Evolutionary conservation across 371 early-diverging fungal species (phyloP), one percentile per base, ranked within the genome.

Genomic region (Rhizopus stolonifer): DNA sequence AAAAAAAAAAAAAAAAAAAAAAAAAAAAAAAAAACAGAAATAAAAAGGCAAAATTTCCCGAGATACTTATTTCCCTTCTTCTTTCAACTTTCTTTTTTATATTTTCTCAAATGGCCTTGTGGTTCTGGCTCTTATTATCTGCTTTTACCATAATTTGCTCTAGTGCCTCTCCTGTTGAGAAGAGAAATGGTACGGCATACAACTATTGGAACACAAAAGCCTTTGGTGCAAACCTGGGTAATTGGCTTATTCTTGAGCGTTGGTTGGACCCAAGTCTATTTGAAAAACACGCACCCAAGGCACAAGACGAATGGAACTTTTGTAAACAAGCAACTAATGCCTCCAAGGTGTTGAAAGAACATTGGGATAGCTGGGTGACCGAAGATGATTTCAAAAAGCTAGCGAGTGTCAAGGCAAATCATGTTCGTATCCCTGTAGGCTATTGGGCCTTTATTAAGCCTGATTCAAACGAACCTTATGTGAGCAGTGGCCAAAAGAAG

Each of bases 221-320:
- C 22, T 75, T 82, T 21, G 87, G 87, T 4, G 80, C 79, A n/a
- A 85, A 84, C 33, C 56, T 84, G 11, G 85, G 86, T 46, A 83
- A 84, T 19, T 81, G 84, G 67, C 69, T 85, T 24, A 77, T 85
- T 10, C 78, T 85, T 9, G 85, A 85, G 62, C 70, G 67, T 8
- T 79, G 77, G 60, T 71, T 77, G 53, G 67, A 65, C 4, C 59
- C 69, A 0, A 64, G 69, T 4, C 46, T 75, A 23, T 79, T 79
- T 59, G 43, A 50, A 1, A 23, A 49, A 7, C 42, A 54, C 43
- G 58, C 58, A 7, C 56, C 67, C 1, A 46, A 64, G 6, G 75
- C 72, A n/a, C 52, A 63, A 2, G 80, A 81, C 29, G 82, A 81
- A 52, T 78, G 72, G 65, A 74, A 67, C 0, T 72, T 81, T 15